Conservation (phyloP, 2,329 filamentous ascomycete species). For the Helicocarpus griseus region DNA sequence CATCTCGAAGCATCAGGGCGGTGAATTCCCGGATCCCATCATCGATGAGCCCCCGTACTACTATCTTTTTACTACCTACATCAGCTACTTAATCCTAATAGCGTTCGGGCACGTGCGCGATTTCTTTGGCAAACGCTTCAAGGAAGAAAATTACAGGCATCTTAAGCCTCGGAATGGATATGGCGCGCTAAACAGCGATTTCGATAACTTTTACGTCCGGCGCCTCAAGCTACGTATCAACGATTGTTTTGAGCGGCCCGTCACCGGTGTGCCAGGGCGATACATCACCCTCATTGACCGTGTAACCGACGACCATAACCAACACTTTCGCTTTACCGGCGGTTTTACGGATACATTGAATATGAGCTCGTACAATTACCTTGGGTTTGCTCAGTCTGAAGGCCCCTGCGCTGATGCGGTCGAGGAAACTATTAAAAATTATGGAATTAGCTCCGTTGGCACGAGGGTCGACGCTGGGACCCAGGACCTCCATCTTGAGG, state of each 20-base stretch:
- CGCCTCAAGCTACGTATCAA: conserved; percentile 90
- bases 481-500: conserved; percentile 75
- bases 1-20: conserved; percentile 76
- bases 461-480: conserved; percentile 77
- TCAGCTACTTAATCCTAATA: conserved; percentile 94
- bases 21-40: conserved; percentile 68
- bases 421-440: conserved; percentile 74
- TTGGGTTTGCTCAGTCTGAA: conserved; percentile 95
- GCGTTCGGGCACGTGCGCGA: conserved; percentile 91
- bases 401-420: conserved; percentile 91
- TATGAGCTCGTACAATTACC: conserved; percentile 99
- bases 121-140: conserved; percentile 95
- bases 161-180: conserved; percentile 79
- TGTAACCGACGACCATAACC: conserved; percentile 82
- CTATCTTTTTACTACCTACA: conserved; percentile 93
- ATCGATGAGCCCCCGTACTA: conserved; percentile 96
- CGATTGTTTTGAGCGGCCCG: conserved; percentile 89
- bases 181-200: conserved; percentile 91
- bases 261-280: conserved; percentile 85
- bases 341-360: conserved; percentile 92
- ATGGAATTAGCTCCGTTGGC: conserved; percentile 74
- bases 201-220: conserved; percentile 96
- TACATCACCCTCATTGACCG: conserved; percentile 91
- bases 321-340: conserved; percentile 78
- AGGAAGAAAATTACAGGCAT: conserved; percentile 74